Evolutionary conservation across 1,139 yeast genomes (phyloP).

Genomic region (Debaryomyces nepalensis): DNA sequence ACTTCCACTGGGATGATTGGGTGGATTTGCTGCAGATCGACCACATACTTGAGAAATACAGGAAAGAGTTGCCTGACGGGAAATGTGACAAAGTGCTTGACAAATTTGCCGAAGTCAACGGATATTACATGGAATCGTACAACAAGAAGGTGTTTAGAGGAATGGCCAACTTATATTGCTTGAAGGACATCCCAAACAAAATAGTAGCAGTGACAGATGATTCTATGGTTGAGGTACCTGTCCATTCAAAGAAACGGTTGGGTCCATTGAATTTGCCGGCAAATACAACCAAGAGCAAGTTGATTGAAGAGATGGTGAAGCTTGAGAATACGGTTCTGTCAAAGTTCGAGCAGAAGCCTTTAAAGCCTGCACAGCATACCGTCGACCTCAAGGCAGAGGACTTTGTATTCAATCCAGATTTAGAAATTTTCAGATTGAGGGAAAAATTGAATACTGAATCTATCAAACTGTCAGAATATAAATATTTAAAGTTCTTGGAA

Average conservation of each 20-base stretch:
- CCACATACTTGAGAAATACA: conserved; percentile 24
- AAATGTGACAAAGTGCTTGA: conserved; percentile 28
- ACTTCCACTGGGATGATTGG: conserved; percentile 53
- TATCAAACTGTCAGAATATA: conserved; percentile 25
- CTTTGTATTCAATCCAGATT: conserved; percentile 39
- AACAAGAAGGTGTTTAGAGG: conserved; percentile 39
- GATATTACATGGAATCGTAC: conserved; percentile 43
- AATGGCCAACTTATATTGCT: conserved; percentile 41
- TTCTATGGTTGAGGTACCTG: conserved; percentile 35
- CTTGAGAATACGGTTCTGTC: conserved; percentile 8
- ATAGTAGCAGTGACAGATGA: conserved; percentile 33
- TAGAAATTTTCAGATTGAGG: conserved; percentile 32
- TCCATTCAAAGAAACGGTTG: conserved; percentile 31
- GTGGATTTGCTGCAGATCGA: conserved; percentile 37
- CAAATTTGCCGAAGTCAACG: conserved; percentile 35
- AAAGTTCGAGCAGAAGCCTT: conserved; percentile 16
- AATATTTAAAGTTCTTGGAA: conserved; percentile 36
- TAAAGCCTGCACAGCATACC: conserved; percentile 18
- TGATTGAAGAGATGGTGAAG: conserved; percentile 19
- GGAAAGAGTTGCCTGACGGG: conserved; percentile 28
- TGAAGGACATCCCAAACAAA: conserved; percentile 35
- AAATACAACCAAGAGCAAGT: conserved; percentile 15
- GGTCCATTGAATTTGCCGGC: conserved; percentile 20
- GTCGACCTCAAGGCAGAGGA: conserved; percentile 30
- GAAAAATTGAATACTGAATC: conserved; percentile 23